Percentiles rank a stretch among this genome's conserved stretches.
phyloP scores from a whole-genome alignment of 2,329 filamentous ascomycete species.

The Sporothrix pseudoabietina region DNA sequence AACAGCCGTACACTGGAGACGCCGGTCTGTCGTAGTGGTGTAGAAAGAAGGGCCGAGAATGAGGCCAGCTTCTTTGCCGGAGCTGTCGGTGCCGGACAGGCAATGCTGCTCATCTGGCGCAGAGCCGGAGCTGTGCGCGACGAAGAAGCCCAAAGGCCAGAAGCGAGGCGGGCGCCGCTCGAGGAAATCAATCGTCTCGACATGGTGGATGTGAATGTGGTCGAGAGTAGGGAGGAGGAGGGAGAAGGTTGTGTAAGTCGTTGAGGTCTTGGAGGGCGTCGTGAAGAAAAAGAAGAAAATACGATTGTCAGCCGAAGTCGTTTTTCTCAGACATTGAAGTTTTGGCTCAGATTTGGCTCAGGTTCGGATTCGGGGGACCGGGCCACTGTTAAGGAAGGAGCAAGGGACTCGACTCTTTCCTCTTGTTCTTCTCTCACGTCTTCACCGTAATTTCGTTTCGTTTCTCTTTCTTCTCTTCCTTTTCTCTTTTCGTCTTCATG shows the following conservation, averaged over 20 bases:
- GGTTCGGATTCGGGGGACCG: conserved; percentile 1
- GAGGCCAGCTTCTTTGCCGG: background rate
- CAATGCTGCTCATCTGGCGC: background rate
- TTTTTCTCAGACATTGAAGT: background rate
- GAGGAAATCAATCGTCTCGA: conserved; percentile 14
- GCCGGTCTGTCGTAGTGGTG: background rate
- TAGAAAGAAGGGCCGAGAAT: background rate
- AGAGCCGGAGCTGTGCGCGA: background rate
- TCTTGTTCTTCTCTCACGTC: background rate
- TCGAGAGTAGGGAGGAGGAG: background rate
- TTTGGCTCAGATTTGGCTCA: conserved; percentile 10
- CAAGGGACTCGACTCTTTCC: background rate
- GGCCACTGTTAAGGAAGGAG: conserved; percentile 14
- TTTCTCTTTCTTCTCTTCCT: background rate
- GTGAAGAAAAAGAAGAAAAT: background rate
- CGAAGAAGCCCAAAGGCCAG: background rate
- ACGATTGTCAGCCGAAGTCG: background rate
- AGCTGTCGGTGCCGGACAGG: background rate
- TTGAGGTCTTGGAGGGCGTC: background rate
- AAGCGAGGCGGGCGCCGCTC: conserved; percentile 3
- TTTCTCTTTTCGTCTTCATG: background rate
- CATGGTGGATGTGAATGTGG: background rate
- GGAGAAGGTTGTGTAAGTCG: background rate
- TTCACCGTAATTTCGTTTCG: background rate
- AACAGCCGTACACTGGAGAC: conserved; percentile 49